Evolutionary conservation across 1,284 basidiomycete genomes (phyloP), one percentile per base, ranked within the genome.

Genomic region (Phylloboletellus chloephorus): DNA sequence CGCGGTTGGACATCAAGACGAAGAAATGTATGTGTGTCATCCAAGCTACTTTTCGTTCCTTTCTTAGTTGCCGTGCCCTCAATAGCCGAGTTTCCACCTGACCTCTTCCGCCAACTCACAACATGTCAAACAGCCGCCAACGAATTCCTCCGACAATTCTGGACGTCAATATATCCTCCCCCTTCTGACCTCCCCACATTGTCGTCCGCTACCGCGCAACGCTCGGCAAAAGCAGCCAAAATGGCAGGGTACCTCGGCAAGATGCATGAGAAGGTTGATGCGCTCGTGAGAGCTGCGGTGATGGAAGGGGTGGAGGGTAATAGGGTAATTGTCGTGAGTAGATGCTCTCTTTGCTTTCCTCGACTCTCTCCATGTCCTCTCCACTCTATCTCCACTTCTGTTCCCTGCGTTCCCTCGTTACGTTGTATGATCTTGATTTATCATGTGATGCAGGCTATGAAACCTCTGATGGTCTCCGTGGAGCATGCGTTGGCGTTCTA

Each of bases 101-200:
- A 67, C 2, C 67, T 97, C 16, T 79, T 89, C 50, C 72, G 80
- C 37, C 82, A 89, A 59, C 85, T 97, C 74, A 79, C 80, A 7
- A 87, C 88, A 0, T 88, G 88, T 53, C 92, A 97, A 57, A 92
- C 90, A 0, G 85, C 93, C 1, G 86, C 93, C 2, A 93, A 90
- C 52, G 95, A 99, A 63, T 97, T 98, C 61, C 71, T 99, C 8
- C 79, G 95, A 8, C 95, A 98, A 59, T 98, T 93, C 59, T 98
- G 94, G 93, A 75, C 84, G 8, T 78, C 91, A 1, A 76, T 90
- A 37, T 85, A 94, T 43, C 94, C 94, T 1, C 77, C 86, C 2
- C 65, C 76, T 0, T 69, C 73, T 13, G 82, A 88, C 23, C 57
- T 73, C 12, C 72, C 72, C 47, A 67, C 70, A 0, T 56, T 74